phyloP scores from a whole-genome alignment of 176 grass and related monocot genomes.

The Avena atlantica region DNA sequence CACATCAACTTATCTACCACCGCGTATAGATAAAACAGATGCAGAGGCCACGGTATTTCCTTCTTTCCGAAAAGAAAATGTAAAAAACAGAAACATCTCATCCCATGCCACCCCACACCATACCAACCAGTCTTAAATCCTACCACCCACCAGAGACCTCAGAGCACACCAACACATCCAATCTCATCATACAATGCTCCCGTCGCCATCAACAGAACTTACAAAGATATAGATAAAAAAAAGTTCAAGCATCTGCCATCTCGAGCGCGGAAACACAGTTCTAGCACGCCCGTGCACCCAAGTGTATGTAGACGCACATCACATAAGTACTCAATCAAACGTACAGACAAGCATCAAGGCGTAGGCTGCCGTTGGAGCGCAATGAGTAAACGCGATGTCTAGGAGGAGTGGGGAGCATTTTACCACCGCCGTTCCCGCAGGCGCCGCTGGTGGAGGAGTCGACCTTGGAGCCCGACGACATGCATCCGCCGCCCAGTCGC shows the following conservation, averaged over 20 bases:
- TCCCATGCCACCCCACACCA: constrained; percentile 34
- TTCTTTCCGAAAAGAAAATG: too few species aligned
- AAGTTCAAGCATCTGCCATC: constrained; percentile 2
- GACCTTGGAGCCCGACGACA: constrained; percentile 87
- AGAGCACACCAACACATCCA: constrained; percentile 50
- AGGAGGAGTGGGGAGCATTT: constrained; percentile 37
- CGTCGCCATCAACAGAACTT: constrained; percentile 35
- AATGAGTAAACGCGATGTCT: background rate
- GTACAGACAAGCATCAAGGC: background rate
- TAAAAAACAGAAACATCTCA: constrained; percentile 1
- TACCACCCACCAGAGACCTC: constrained; percentile 51
- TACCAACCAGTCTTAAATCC: constrained; percentile 49
- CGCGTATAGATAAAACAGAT: constrained; percentile 34
- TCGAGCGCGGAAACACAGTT: constrained; percentile 25
- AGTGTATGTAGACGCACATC: constrained; percentile 3
- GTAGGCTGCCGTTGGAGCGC: background rate
- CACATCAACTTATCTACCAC: constrained; percentile 35
- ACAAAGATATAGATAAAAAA: background rate
- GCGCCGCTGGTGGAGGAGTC: constrained; percentile 68
- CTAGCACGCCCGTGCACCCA: constrained; percentile 20
- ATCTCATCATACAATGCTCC: constrained; percentile 40
- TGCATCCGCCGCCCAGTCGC: constrained; percentile 64
- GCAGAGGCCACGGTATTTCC: too few species aligned
- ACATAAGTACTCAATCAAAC: background rate
- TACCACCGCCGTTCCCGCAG: constrained; percentile 60